phyloP scores from a whole-genome alignment of 1,284 basidiomycete species.

The Tylopilus sp. region DNA sequence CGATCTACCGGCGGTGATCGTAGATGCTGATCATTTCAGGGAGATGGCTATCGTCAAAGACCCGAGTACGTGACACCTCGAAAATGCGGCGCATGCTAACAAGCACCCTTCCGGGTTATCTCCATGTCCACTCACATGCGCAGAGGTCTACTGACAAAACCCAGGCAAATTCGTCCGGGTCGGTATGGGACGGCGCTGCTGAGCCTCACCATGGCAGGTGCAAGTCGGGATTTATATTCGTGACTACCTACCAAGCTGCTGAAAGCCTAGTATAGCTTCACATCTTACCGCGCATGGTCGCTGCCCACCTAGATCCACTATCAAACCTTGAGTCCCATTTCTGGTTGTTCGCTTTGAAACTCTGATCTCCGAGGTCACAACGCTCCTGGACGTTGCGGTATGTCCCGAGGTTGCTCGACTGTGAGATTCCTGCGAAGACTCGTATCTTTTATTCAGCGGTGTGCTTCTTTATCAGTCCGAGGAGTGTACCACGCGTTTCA shows the following conservation, averaged over 20 bases:
- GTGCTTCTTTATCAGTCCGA: background rate
- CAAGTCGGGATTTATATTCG: background rate
- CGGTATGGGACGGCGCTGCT: background rate
- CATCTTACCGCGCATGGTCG: background rate
- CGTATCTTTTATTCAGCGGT: slow-evolving; percentile 1
- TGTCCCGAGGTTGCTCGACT: too few species aligned
- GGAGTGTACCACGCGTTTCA: background rate
- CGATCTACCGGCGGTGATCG: too few species aligned
- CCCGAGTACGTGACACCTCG: too few species aligned
- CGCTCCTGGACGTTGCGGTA: too few species aligned
- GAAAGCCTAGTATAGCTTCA: background rate
- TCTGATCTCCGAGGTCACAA: too few species aligned
- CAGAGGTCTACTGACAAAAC: background rate
- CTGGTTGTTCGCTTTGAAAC: background rate
- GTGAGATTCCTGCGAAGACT: too few species aligned
- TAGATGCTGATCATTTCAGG: too few species aligned
- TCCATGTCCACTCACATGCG: background rate
- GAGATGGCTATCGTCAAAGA: too few species aligned
- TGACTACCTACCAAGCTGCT: background rate
- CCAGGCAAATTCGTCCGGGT: background rate
- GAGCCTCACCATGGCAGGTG: background rate
- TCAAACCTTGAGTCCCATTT: background rate
- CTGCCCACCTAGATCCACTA: background rate
- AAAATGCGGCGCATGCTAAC: too few species aligned
- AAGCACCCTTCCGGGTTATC: too few species aligned